A percentile compares a stretch with the other conserved stretches of the same genome.
These are phyloP conservation scores for Podila epigama DNA, from an alignment of 192 early-diverging fungal species.

Conservation along the genomic window DNA sequence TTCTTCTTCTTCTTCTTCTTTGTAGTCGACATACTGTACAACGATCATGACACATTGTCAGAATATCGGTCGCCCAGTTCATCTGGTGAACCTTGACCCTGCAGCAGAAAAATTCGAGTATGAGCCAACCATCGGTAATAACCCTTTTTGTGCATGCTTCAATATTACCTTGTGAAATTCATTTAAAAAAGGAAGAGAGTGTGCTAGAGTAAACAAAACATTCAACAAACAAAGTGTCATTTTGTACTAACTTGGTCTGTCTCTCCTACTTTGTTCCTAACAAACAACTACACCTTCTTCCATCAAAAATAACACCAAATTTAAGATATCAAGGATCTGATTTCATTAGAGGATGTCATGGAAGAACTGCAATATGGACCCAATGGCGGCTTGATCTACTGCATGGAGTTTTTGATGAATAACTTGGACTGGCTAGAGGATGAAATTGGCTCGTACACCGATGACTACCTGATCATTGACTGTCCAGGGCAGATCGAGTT, in stretches of 20 bases:
- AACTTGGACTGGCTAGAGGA: conserved; percentile 99
- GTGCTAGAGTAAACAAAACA: no score
- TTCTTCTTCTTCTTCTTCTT: background rate
- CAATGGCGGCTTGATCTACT: conserved; percentile 97
- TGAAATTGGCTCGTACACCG: conserved; percentile 87
- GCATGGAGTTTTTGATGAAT: conserved; percentile 94
- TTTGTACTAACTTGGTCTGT: no score
- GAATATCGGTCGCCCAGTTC: conserved; percentile 79
- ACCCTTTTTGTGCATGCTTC: no score
- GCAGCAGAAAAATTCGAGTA: conserved; percentile 98
- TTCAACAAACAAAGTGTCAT: no score
- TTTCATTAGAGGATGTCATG: conserved; percentile 98
- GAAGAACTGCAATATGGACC: conserved; percentile 97
- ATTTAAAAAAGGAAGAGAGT: no score
- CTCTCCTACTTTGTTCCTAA: background rate
- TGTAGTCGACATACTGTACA: conserved; percentile 91
- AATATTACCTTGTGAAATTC: no score
- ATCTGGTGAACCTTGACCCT: conserved; percentile 97
- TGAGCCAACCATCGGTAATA: conserved; percentile 79
- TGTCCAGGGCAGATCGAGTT: conserved; percentile 99
- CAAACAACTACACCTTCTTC: background rate
- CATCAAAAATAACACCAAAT: background rate
- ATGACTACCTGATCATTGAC: conserved; percentile 98
- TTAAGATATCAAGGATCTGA: conserved; percentile 91
- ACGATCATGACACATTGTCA: conserved; percentile 96